Base-by-base conservation (phyloP, 2,329 filamentous ascomycete genomes). In the Venturia asperata region DNA sequence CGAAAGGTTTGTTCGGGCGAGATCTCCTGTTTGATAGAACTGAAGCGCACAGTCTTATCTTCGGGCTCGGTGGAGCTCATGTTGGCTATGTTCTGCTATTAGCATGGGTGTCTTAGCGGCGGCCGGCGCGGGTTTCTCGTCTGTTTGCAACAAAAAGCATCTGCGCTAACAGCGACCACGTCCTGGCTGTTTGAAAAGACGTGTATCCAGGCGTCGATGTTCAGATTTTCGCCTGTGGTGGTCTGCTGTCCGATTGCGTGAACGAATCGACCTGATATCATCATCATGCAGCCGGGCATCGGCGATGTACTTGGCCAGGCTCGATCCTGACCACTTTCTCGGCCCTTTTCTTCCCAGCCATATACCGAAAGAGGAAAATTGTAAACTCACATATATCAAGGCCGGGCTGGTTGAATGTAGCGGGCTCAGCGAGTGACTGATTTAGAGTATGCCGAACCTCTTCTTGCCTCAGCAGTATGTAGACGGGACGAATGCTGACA, bases 11-110 rank as follows among this genome's bases (percentile, higher is more conserved):
- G 64, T 39, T 71, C 71, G 19, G 76, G 75, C 67, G 75, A 73
- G 65, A 77, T 76, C 65, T 77, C 75, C 66, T 77, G 63, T 65
- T 74, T 72, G 67, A 74, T 70, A 42, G 74, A 72, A 70, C 73
- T 75, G 72, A 77, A 77, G 69, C 76, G 75, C 66, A 77, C 76
- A 49, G 71, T 70, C 67, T 73, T 58, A 58, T 71, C 71, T 61
- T 69, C 68, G 15, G 69, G 58, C 6, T 61, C 63, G 3, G 70
- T 67, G 47, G 70, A 69, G 63, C 71, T 65, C 74, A 75, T 75
- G 67, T 61, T 69, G 69, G 67, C 67, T 64, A 55, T 37, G 55
- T 19, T 58, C 67, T 64, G 66, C 70, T 68, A 69, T 68, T 68
- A 70, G 67, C 60, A 64, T 58, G 66, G 63, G 64, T 66, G 68